These are phyloP conservation scores for Trichoderma asperelloides DNA, from an alignment of 495 filamentous ascomycete species.

Conservation along the genomic window DNA sequence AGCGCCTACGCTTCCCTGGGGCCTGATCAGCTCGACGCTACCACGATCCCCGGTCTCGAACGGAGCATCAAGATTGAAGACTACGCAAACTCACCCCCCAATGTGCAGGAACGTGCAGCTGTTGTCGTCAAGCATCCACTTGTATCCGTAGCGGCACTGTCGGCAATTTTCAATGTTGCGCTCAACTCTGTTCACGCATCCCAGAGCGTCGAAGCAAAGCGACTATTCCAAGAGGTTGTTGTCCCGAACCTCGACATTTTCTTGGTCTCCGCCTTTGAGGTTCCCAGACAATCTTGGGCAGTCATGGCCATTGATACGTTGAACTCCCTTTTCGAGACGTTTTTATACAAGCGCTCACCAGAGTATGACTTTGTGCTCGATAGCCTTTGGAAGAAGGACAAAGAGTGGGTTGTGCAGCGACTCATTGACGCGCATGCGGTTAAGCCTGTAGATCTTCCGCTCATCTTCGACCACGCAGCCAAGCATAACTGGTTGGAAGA, in stretches of 20 bases:
- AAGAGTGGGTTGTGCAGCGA: slow-evolving; percentile 66
- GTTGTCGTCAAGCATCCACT: slow-evolving; percentile 75
- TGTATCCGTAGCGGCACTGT: slow-evolving; percentile 78
- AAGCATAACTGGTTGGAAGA: slow-evolving; percentile 76
- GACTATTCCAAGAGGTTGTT: slow-evolving; percentile 58
- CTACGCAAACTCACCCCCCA: slow-evolving; percentile 61
- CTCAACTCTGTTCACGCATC: slow-evolving; percentile 57
- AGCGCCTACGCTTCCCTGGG: slow-evolving; percentile 64
- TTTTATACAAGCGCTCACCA: slow-evolving; percentile 34
- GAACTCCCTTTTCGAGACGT: slow-evolving; percentile 42
- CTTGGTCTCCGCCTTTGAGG: slow-evolving; percentile 64
- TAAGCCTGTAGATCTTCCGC: slow-evolving; percentile 63
- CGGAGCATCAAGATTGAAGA: slow-evolving; percentile 68
- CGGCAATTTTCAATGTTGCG: slow-evolving; percentile 69
- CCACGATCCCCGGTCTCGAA: slow-evolving; percentile 70
- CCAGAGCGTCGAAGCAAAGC: slow-evolving; percentile 55
- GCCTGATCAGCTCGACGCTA: slow-evolving; percentile 68
- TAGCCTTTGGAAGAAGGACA: slow-evolving; percentile 81
- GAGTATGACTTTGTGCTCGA: slow-evolving; percentile 79
- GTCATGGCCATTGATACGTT: slow-evolving; percentile 46
- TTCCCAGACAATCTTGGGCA: slow-evolving; percentile 44
- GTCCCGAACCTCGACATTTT: slow-evolving; percentile 66
- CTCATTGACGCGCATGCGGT: slow-evolving; percentile 70
- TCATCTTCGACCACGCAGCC: slow-evolving; percentile 74
- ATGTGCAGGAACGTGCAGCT: slow-evolving; percentile 60